Evolutionary conservation across 2,329 filamentous ascomycete genomes (phyloP).

Genomic region (Phyllosticta citribraziliensis): DNA sequence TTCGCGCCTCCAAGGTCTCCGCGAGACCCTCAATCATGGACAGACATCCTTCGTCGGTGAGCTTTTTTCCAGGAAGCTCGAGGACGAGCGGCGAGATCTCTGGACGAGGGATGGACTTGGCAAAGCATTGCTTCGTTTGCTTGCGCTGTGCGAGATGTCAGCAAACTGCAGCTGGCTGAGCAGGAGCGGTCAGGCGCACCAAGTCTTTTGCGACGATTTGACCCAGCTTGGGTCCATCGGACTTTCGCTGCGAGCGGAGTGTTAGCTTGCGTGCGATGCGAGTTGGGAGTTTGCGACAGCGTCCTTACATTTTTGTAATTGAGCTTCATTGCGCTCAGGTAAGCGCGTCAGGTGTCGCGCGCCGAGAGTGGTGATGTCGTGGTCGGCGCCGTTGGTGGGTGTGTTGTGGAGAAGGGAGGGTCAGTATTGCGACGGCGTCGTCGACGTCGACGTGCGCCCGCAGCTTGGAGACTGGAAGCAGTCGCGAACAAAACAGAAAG

Average conservation of each 20-base stretch:
- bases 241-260: constrained; percentile 28
- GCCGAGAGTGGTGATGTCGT: not conserved
- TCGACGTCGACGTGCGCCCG: not conserved
- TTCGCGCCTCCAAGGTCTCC: constrained; percentile 25
- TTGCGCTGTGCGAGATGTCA: constrained; percentile 17
- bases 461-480: not conserved
- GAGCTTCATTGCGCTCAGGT: constrained; percentile 17
- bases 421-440: not conserved
- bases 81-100: constrained; percentile 30
- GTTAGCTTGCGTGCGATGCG: not conserved
- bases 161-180: constrained; percentile 17
- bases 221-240: constrained; percentile 36
- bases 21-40: constrained; percentile 35
- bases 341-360: not conserved
- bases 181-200: constrained; percentile 18
- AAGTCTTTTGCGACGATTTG: constrained; percentile 36
- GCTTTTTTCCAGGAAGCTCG: constrained; percentile 34
- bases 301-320: constrained; percentile 31
- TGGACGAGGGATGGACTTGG: constrained; percentile 21
- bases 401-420: not conserved
- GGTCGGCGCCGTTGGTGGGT: not conserved
- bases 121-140: constrained; percentile 18
- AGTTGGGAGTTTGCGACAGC: not conserved
- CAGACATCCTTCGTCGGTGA: constrained; percentile 37
- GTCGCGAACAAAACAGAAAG: not conserved